Evolutionary conservation across 2,329 filamentous ascomycete genomes (phyloP), one percentile per base, ranked within the genome.

Genomic region (Didymella pomorum): DNA sequence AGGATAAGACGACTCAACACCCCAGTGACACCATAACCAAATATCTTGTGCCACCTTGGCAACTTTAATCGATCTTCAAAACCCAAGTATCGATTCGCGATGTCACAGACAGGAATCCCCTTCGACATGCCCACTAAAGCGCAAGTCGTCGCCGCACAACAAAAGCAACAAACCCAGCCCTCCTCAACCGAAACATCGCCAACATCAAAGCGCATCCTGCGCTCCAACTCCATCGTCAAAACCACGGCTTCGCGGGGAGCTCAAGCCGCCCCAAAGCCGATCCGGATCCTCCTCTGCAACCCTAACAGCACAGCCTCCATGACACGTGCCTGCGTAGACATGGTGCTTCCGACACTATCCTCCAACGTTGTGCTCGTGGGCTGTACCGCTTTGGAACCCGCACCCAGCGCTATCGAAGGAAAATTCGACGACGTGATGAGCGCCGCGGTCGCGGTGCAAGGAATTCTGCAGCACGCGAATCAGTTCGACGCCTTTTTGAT

Each of bases 401-500:
- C 81, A 0, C 83, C 83, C 0, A 80, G 79, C 14, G 83, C 83
- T 2, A 81, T 85, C 28, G 83, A 86, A 71, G 78, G 80, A 37
- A 74, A 76, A 52, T 78, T 81, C 25, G 82, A 85, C 68, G 80
- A 78, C 44, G 76, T 83, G 39, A 79, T 84, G 58, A 83, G 80
- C 5, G 79, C 82, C 0, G 82, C 82, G 4, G 79, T 81, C 4
- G 77, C 80, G 18, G 74, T 81, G 33, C 77, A 82, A 21, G 79
- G 80, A 16, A 72, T 84, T 8, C 66, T 79, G 10, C 79, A 79
- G 1, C 76, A 83, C 14, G 75, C 78, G 1, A 62, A 75, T 9
- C 71, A 75, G 6, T 83, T 80, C 66, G 76, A 82, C 66, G 82
- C 79, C 0, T 79, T 83, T 46, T 73, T 83, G 3, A 78, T 84